Base-by-base conservation (phyloP, 768 basidiomycete genomes). In the Leccinellum rugosiceps region DNA sequence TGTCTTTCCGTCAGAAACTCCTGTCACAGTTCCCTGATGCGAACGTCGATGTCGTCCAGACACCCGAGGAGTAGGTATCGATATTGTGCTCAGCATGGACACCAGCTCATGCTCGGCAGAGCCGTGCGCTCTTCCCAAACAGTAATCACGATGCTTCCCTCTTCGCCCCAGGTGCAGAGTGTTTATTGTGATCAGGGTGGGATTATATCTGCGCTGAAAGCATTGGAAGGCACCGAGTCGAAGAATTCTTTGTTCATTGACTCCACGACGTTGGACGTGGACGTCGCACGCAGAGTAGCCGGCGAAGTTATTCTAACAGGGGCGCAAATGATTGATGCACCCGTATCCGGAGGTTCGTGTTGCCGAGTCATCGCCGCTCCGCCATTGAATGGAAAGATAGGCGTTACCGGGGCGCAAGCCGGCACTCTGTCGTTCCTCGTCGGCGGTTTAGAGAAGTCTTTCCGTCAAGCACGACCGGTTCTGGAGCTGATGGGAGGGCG, bases 371-470 rank as follows among this genome's bases (percentile, higher is more conserved):
- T 54, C 38, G 28, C 26, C 47, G 45, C n/a, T 9, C 25, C 53
- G 50, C 15, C 32, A 31, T 28, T 67, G 46, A 63, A 44, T 30
- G 7, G 45, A 43, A 43, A 46, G 34, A 51, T 59, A 92, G 89
- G 93, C 32, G 91, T 93, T 10, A 77, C 88, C 14, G 95, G 93
- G 30, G 95, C 95, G 10, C 86, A 86, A 68, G 90, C 90, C 15
- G 94, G 85, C 25, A 90, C 91, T 2, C 78, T 98, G 21, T 88
- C 93, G 4, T 97, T 98, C 78, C 87, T 98, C 50, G 91, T 95
- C 19, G 95, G 95, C 14, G 93, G 93, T 2, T 78, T 83, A 4
- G 72, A 82, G 35, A 66, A 75, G 11, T 78, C 83, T 19, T 93
- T 86, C 69, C 63, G 75, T 25, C 74, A 73, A 21, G 83, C 88